A percentile compares a stretch with the other conserved stretches of the same genome.
Conservation (phyloP, 495 filamentous ascomycete species). For the Echria macrotheca region DNA sequence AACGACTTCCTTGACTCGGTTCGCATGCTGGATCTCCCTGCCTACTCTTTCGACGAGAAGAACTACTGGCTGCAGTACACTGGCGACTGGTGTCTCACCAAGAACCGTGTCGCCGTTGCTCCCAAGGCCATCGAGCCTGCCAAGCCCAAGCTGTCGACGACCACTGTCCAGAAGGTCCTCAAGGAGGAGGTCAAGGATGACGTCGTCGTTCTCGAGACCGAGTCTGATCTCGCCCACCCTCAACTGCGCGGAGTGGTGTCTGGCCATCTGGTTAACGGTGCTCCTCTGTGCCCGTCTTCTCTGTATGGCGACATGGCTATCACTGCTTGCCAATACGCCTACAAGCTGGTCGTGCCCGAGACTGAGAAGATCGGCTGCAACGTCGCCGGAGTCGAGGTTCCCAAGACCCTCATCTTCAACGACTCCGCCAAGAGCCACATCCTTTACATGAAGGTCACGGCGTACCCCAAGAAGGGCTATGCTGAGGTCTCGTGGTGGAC, state of each 20-base stretch:
- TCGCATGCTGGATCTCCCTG: conserved; percentile 61
- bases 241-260: conserved; percentile 56
- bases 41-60: conserved; percentile 74
- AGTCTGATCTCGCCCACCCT: conserved; percentile 60
- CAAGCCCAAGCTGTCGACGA: conserved; percentile 43
- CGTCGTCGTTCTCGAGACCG: conserved; percentile 52
- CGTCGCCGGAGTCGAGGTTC: conserved; percentile 59
- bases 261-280: conserved; percentile 70
- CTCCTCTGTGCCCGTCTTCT: conserved; percentile 47
- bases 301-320: conserved; percentile 76
- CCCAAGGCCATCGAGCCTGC: conserved; percentile 46
- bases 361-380: conserved; percentile 51
- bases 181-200: conserved; percentile 51
- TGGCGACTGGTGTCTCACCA: conserved; percentile 63
- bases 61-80: conserved; percentile 78
- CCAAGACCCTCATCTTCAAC: conserved; percentile 65
- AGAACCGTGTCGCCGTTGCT: conserved; percentile 55
- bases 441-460: conserved; percentile 38
- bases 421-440: conserved; percentile 47
- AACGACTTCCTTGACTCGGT: conserved; percentile 58
- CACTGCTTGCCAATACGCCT: conserved; percentile 64
- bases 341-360: conserved; percentile 52
- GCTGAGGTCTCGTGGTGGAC: conserved; percentile 37
- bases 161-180: conserved; percentile 48
- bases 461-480: conserved; percentile 32